Evolutionary conservation across 768 basidiomycete species (phyloP).

Genomic region (Gloeostereum incarnatum): DNA sequence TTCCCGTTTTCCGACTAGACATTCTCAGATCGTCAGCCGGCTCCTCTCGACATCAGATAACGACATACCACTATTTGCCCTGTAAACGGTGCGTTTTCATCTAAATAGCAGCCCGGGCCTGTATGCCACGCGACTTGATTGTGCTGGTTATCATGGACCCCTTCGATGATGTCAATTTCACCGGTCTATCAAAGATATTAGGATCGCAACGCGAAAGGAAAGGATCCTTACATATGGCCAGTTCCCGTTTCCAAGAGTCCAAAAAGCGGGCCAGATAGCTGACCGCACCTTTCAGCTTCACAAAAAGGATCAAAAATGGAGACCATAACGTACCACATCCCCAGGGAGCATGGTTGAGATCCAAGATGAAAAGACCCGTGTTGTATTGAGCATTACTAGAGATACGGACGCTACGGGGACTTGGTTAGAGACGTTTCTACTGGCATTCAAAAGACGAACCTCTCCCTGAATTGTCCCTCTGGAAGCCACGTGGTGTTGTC

Average conservation of each 20-base stretch:
- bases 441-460: conserved; percentile 42
- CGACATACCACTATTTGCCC: conserved; percentile 58
- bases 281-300: conserved; percentile 33
- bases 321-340: conserved; percentile 59
- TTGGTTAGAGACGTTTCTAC: too few species aligned
- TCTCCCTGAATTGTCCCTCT: conserved; percentile 46
- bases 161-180: conserved; percentile 80
- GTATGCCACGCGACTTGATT: conserved; percentile 84
- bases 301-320: not conserved
- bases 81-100: conserved; percentile 45
- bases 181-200: conserved; percentile 47
- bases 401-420: conserved; percentile 58
- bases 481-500: conserved; percentile 54
- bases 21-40: too few species aligned
- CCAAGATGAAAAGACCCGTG: conserved; percentile 77
- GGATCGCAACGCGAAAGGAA: not conserved
- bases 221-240: conserved; percentile 49
- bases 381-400: conserved; percentile 55
- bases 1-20: too few species aligned
- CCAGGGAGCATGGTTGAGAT: conserved; percentile 78
- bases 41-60: too few species aligned
- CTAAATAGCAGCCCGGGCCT: conserved; percentile 55
- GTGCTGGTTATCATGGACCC: conserved; percentile 77
- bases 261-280: conserved; percentile 86
- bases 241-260: conserved; percentile 49